A percentile compares a stretch with the other conserved stretches of the same genome.
Evolutionary conservation across 208 protist species (phyloP).

Genomic region (Herpetomonas samuelpessoai): DNA sequence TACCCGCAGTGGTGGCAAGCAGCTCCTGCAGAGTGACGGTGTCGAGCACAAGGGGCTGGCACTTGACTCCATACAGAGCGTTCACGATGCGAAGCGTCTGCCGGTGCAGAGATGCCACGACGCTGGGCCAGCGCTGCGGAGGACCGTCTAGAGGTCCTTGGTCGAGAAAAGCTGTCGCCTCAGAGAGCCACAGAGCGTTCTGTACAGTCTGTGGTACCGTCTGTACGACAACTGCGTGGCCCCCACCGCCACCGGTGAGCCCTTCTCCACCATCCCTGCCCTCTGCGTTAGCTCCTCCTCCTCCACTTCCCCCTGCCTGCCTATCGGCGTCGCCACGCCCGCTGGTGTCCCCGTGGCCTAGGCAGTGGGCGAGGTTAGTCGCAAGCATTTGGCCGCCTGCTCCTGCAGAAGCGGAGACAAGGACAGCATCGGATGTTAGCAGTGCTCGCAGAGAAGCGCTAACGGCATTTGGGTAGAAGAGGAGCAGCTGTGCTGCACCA

Average conservation of each 20-base stretch:
- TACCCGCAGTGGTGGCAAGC: neutral
- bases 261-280: too few relatives aligned
- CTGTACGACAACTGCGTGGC: slow-evolving; percentile 30
- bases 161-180: slow-evolving; percentile 12
- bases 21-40: neutral
- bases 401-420: neutral
- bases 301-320: neutral
- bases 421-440: slow-evolving; percentile 12
- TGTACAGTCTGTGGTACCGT: slow-evolving; percentile 56
- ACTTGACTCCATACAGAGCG: slow-evolving; percentile 62
- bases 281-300: too few relatives aligned
- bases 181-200: slow-evolving; percentile 56
- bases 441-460: slow-evolving; percentile 50
- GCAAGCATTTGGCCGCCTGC: neutral
- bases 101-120: slow-evolving; percentile 37
- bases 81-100: slow-evolving; percentile 59
- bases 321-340: neutral
- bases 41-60: slow-evolving; percentile 23
- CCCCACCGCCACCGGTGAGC: neutral
- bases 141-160: slow-evolving; percentile 36
- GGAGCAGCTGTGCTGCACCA: slow-evolving; percentile 59
- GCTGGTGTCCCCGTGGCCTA: too few relatives aligned
- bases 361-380: too few relatives aligned
- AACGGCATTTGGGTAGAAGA: slow-evolving; percentile 61
- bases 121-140: slow-evolving; percentile 30